A percentile compares a stretch with the other conserved stretches of the same genome.
phyloP scores from a whole-genome alignment of 192 early-diverging fungal species.

The Coemansia sp. region DNA sequence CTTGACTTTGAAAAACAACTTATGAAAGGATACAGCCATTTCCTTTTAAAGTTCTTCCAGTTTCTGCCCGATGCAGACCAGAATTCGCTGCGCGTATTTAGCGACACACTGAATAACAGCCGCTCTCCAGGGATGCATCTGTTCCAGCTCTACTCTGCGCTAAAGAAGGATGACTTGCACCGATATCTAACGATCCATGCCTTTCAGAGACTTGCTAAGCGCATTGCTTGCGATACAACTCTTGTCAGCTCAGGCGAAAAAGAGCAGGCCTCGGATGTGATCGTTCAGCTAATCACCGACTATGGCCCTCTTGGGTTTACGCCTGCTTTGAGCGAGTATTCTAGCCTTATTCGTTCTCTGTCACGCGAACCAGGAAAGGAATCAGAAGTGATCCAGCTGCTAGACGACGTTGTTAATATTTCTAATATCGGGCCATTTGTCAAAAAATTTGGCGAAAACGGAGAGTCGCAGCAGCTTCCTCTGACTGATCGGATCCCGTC shows the following conservation, averaged over 20 bases:
- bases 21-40: constrained; percentile 30
- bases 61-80: constrained; percentile 33
- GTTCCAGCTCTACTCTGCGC: constrained; percentile 15
- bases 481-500: constrained; percentile 27
- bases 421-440: constrained; percentile 44
- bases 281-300: constrained; percentile 36
- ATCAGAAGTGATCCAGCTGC: constrained; percentile 36
- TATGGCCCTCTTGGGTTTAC: constrained; percentile 37
- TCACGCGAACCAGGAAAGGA: constrained; percentile 42
- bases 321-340: constrained; percentile 27
- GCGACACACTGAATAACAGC: constrained; percentile 17
- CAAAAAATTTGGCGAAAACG: constrained; percentile 1
- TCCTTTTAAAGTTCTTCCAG: constrained; percentile 39
- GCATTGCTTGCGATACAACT: constrained; percentile 16
- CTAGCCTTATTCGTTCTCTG: constrained; percentile 39
- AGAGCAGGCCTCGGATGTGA: constrained; percentile 19
- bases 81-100: constrained; percentile 26
- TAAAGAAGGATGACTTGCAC: constrained; percentile 26
- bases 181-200: constrained; percentile 35
- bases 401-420: constrained; percentile 41
- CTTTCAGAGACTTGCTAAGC: constrained; percentile 34
- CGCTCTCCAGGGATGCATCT: constrained; percentile 14
- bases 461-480: neutral
- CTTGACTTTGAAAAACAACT: constrained; percentile 23
- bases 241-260: neutral